These are phyloP conservation scores for Alternaria novae-zelandiae DNA, from an alignment of 2,329 filamentous ascomycete species.

Conservation along the genomic window DNA sequence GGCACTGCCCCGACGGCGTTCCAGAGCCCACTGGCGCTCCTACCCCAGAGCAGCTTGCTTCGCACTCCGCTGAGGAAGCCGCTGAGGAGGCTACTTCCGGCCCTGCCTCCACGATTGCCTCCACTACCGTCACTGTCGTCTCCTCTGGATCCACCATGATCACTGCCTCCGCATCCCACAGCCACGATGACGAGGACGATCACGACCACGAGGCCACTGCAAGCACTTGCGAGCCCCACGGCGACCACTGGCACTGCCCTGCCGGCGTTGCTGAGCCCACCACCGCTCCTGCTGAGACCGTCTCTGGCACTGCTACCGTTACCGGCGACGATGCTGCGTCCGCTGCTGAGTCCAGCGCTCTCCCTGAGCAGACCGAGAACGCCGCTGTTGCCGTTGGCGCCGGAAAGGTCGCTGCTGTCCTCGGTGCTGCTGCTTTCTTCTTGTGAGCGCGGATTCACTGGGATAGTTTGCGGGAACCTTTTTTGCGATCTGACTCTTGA, in stretches of 20 bases:
- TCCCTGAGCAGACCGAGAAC: conserved; percentile 9
- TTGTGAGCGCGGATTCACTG: conserved; percentile 1
- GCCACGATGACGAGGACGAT: conserved; percentile 26
- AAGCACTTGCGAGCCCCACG: conserved; percentile 35
- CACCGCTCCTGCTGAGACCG: conserved; percentile 12
- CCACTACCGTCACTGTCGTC: background rate
- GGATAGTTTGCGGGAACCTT: background rate
- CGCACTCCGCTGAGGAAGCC: conserved; percentile 4
- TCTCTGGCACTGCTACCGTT: conserved; percentile 10
- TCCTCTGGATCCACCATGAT: conserved; percentile 4
- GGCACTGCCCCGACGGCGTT: conserved; percentile 16
- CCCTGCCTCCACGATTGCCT: background rate
- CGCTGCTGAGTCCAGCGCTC: conserved; percentile 8
- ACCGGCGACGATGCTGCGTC: background rate
- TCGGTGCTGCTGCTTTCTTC: conserved; percentile 10
- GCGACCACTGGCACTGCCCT: conserved; percentile 38
- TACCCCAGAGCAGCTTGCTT: conserved; percentile 7
- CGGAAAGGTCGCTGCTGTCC: background rate
- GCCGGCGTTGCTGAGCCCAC: conserved; percentile 35
- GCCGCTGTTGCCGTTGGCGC: conserved; percentile 4
- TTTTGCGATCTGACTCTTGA: background rate
- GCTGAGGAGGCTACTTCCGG: background rate
- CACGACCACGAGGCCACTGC: conserved; percentile 34
- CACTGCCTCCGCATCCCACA: conserved; percentile 2
- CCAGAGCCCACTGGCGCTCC: conserved; percentile 13